Conservation (phyloP, 176 grass and related monocot genomes). For the Dactylis glomerata region DNA sequence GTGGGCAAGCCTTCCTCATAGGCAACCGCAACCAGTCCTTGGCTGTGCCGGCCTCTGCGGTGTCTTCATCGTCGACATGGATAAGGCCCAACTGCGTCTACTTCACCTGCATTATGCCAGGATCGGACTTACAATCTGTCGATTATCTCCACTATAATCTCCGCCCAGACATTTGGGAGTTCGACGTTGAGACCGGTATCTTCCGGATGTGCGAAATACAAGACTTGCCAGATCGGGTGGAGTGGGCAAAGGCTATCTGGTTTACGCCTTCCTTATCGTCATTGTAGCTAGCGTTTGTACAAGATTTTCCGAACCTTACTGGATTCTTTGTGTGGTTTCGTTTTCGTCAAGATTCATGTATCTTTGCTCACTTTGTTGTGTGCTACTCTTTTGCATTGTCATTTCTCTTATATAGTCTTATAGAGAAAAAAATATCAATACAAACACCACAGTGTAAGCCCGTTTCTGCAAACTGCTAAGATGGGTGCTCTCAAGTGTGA, state of each 20-base stretch:
- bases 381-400: too few relatives aligned
- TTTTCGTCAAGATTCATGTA: too few relatives aligned
- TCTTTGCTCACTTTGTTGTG: too few relatives aligned
- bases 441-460: too few relatives aligned
- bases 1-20: background rate
- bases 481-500: too few relatives aligned
- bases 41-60: background rate
- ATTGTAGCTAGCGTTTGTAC: too few relatives aligned
- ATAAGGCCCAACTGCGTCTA: slow-evolving; percentile 20
- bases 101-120: background rate
- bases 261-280: background rate
- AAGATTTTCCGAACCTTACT: too few relatives aligned
- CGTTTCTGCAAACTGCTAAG: too few relatives aligned
- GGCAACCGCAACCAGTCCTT: background rate
- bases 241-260: background rate
- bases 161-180: background rate
- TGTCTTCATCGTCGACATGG: background rate
- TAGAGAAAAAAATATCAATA: too few relatives aligned
- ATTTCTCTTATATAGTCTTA: too few relatives aligned
- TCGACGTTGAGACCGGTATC: background rate
- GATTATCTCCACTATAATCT: background rate
- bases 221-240: background rate
- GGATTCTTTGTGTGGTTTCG: too few relatives aligned
- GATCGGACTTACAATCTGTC: background rate
- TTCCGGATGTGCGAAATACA: background rate